Evolutionary conservation across 225 moss, liverwort and hornwort species (phyloP), one percentile per base, ranked within the genome.

Genomic region (Pseudoscleropodium purum): DNA sequence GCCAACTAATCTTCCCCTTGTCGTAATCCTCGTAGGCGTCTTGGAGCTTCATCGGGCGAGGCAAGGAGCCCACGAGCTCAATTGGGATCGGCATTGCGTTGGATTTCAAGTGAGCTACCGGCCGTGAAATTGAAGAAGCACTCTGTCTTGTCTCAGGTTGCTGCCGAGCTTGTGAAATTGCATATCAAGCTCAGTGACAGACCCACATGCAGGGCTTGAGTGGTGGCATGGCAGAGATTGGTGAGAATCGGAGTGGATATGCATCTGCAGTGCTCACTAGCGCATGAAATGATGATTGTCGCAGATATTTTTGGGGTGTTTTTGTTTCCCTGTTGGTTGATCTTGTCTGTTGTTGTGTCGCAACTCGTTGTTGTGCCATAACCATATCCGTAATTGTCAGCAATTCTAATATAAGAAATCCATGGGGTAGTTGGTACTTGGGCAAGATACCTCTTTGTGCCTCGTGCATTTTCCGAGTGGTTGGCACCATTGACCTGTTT

Each of bases 31-130:
- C 91, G 49, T 91, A 92, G 6, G 91, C 93, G 43, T 90, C 83
- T 41, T 93, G 95, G 13, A 95, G 91, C 80, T 88, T 91, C 21
- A 69, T 87, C 39, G 93, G 92, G 56, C 93, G 81, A 34, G 95
- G 92, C 66, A 93, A 54, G 43, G 92, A 95, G 13, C 93, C 95
- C 41, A 95, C 92, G 5, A 93, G 92, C 86, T 95, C 95, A 11
- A 93, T 95, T 16, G 93, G 93, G 75, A 95, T 95, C 89, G 90
- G 86, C 89, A 89, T 91, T 23, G 81, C 60, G 29, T 34, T 30
- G 68, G 64, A 68, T 12, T 15, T 15, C 33, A 62, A 62, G 31
- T 43, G 6, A 41, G 62, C 63, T 45, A 34, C 63, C 18, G 18
- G 20, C 7, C 59, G 4, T 51, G 30, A 54, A 30, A 20, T n/a